Evolutionary conservation across 1,284 basidiomycete species (phyloP).

Genomic region (Heterobasidion annosum): DNA sequence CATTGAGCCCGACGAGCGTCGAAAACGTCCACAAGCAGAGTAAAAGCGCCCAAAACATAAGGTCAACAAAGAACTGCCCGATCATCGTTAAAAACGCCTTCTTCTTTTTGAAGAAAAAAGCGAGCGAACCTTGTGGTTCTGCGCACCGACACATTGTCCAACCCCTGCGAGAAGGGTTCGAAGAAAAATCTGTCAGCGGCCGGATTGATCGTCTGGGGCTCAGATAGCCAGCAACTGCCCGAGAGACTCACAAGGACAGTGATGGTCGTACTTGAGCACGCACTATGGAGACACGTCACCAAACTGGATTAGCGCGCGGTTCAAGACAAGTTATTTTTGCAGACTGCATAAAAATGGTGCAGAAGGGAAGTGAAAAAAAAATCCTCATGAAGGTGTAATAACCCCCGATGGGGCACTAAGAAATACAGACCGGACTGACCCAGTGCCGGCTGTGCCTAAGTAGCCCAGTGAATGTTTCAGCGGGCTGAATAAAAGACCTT

Average conservation of each 20-base stretch:
- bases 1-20: constrained; percentile 42
- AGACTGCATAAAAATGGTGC: too few species aligned
- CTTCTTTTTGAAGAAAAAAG: neutral
- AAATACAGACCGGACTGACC: too few species aligned
- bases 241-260: constrained; percentile 52
- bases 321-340: too few species aligned
- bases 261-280: constrained; percentile 69
- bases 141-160: constrained; percentile 76
- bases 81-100: neutral
- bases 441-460: too few species aligned
- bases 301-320: too few species aligned
- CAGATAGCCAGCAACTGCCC: too few species aligned
- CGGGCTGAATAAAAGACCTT: too few species aligned
- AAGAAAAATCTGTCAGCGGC: neutral
- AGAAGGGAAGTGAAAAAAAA: too few species aligned
- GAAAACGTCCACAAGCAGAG: constrained; percentile 54
- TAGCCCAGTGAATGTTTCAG: too few species aligned
- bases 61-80: constrained; percentile 62
- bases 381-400: too few species aligned
- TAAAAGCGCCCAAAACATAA: constrained; percentile 47
- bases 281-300: constrained; percentile 30
- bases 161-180: constrained; percentile 40
- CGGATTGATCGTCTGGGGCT: too few species aligned
- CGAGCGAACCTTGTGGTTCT: constrained; percentile 56
- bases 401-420: too few species aligned